Evolutionary conservation across 208 protist genomes (phyloP), one percentile per base, ranked within the genome.

Genomic region (Leishmania tropica): DNA sequence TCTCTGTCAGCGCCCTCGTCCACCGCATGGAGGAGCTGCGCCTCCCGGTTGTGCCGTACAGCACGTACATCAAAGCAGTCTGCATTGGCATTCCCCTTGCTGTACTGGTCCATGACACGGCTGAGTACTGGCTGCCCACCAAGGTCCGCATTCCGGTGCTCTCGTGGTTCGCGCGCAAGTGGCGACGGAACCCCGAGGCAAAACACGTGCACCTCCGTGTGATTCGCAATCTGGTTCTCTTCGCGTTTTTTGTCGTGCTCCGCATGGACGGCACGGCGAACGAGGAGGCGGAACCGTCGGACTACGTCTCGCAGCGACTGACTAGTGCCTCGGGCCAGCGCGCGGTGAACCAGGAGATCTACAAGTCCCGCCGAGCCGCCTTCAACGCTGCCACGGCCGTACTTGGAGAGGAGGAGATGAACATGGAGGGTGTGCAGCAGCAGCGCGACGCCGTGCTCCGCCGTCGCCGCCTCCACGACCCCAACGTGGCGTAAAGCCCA

Each of bases 391-490:
- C 95, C 1, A 76, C 83, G n/a, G 88, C 83, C 6, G 80, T 96
- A 67, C 73, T 96, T 1, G 92, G 93, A 0, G 92, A 95, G 79
- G 93, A 95, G 73, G 95, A 94, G 74, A 85, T 93, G 80, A 95
- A 96, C 83, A 88, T 91, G 65, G 89, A 87, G 53, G 92, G 75
- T 6, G 92, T 89, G 56, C 87, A 91, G 79, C 93, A 96, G 86
- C 95, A 95, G 88, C 90, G 91, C 40, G 95, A 97, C 51, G 89
- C 94, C 24, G 95, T 85, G 10, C 88, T 97, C 11, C 95, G 92
- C 75, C 95, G 95, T 54, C 93, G 95, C 79, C 89, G 91, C 86
- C 78, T 95, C 21, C 92, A 96, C 70, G 89, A 96, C 60, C 92
- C 90, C 58, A 62, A 76, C 56, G 76, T 65, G 71, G 87, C 92